Base-by-base conservation (phyloP, 176 grass and related monocot genomes). In the Musa troglodytarum region DNA sequence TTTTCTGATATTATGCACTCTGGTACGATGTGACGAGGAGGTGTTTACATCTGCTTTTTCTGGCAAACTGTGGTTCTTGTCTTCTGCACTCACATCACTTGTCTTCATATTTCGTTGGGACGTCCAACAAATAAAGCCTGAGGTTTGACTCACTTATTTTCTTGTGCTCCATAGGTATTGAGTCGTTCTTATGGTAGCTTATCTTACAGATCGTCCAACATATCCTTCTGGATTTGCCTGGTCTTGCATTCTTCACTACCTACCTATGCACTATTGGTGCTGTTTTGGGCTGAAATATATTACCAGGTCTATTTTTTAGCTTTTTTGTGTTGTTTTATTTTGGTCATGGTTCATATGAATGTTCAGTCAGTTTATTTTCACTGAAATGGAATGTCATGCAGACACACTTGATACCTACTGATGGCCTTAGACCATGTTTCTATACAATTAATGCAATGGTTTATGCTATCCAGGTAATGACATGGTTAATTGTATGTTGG, bases 251-350 rank as follows among this genome's bases (percentile, higher is more conserved):
- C 85, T 96, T 96, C 87, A 89, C 93, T 21, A 90, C 87, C 26
- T 96, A 96, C 22, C 22, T 22, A 22, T 43, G 82, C 86, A 77
- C 62, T 90, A 73, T 17, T 96, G 49, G 87, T 83, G 54, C 81
- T 92, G 78, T 92, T 88, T 74, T 96, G 93, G 93, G 93, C 87
- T 64, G 93, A 96, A 72, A 96, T 96, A 75, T 89, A 84, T 51
- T 92, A 96, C 86, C 87, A 96, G 83, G 83, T 85, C 12, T 9
- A 22, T 13, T 12, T 59, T 69, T 52, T n/a, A 2, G 65, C 29
- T 5, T 34, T 34, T 34, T 4, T 34, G 29, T 34, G 29, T 34
- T 34, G 29, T 52, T 52, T 78, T 64, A n/a, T 62, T 43, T 50
- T n/a, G 16, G 53, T 61, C 13, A 61, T 51, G 22, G 23, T 65